Evolutionary conservation across 352 stramenopile genomes (phyloP), one percentile per base, ranked within the genome.

Genomic region (Pythium graminicola): DNA sequence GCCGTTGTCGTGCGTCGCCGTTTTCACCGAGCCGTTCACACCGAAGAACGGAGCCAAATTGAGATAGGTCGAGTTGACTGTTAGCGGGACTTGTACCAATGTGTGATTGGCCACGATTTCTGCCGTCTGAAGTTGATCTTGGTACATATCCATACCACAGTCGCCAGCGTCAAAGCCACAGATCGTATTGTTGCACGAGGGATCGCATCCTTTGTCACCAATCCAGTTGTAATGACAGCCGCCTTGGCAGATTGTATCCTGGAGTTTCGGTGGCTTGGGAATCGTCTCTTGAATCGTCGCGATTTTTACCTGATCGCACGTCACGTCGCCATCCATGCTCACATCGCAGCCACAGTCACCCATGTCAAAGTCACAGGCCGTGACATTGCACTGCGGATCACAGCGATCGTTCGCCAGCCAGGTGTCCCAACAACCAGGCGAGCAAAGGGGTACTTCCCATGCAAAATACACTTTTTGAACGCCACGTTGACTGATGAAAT

Each of bases 381-480:
- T 82, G 31, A 80, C 81, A 45, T 98, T 96, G 63, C 93, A 98
- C 42, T 81, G 62, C 28, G 69, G 54, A 54, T 98, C 92, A 60
- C 92, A 98, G 7, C 74, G 62, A 19, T 81, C 85, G 68, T 97
- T 96, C 26, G 69, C 69, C 28, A 97, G 67, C 29, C 62, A 79
- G 10, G 50, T 59, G 10, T 93, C 75, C 64, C 62, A 73, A 60
- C 92, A 98, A n/a, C 76, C 70, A 2, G 67, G 52, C 10, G 69
- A 73, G 65, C 93, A 98, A 3, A 92, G 72, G 10, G 93, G 93
- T 27, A 96, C 81, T 62, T 97, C 87, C 93, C 93, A 98, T 0
- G 86, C 85, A 23, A 96, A 87, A 53, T 97, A 97, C 17, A 88
- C 74, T 57, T 95, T 96, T 59, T 97, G 90, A 16, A 92, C 81